phyloP scores from a whole-genome alignment of 2,329 filamentous ascomycete species.

The Lojkania enalia region DNA sequence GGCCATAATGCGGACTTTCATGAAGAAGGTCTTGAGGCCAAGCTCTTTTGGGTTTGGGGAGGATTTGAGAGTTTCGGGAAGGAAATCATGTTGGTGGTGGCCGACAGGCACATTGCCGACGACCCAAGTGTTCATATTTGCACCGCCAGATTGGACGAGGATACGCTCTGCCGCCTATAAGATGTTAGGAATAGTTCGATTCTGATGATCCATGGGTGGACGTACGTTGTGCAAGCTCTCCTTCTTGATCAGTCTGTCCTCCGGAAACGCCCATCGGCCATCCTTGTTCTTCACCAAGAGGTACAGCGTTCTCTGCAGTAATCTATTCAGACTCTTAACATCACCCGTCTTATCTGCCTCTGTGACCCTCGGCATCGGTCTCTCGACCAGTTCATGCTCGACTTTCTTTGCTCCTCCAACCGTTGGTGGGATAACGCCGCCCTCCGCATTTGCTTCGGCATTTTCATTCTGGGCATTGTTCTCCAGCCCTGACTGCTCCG shows the following conservation, averaged over 20 bases:
- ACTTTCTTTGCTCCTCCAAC: conserved; percentile 34
- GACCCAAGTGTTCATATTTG: conserved; percentile 99
- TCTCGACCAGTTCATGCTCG: conserved; percentile 68
- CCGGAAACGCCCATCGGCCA: conserved; percentile 81
- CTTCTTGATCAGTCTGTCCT: conserved; percentile 66
- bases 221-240: conserved; percentile 84
- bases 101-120: conserved; percentile 89
- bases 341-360: conserved; percentile 80
- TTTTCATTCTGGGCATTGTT: conserved; percentile 33
- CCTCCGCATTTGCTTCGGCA: conserved; percentile 12
- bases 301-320: conserved; percentile 82
- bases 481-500: conserved; percentile 59
- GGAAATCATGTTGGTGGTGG: conserved; percentile 67
- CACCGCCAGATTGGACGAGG: conserved; percentile 74
- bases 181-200: conserved; percentile 16
- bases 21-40: conserved; percentile 89
- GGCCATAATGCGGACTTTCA: conserved; percentile 95
- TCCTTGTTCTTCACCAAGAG: conserved; percentile 75
- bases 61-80: conserved; percentile 33
- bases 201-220: conserved; percentile 20
- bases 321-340: conserved; percentile 74
- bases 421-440: not conserved
- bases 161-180: conserved; percentile 78
- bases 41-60: conserved; percentile 46
- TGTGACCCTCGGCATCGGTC: conserved; percentile 70